Evolutionary conservation across 176 grass and related monocot species (phyloP).

Genomic region (Echinochloa phyllopogon): DNA sequence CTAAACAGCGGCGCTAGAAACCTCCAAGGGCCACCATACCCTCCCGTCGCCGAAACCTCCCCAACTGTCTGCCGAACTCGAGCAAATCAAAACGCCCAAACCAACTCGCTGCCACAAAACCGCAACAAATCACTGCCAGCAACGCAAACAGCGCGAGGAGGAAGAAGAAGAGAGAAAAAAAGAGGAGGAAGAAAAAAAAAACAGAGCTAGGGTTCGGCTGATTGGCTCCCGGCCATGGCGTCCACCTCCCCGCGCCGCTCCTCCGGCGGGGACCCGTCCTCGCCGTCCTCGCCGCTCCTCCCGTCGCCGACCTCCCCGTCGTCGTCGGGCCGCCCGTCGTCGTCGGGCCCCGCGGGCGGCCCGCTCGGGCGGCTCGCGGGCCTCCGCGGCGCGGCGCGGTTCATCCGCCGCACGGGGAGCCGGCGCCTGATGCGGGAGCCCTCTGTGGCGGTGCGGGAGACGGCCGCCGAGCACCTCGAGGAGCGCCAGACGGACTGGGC

Average conservation of each 20-base stretch:
- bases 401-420: slow-evolving; percentile 73
- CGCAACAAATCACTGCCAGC: background rate
- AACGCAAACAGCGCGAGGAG: no score
- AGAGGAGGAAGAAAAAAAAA: background rate
- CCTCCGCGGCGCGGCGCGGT: slow-evolving; percentile 71
- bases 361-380: slow-evolving; percentile 50
- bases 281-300: slow-evolving; percentile 46
- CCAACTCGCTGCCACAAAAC: background rate
- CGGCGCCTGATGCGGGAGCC: slow-evolving; percentile 79
- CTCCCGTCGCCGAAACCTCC: background rate
- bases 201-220: slow-evolving; percentile 34
- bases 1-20: background rate
- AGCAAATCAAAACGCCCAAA: slow-evolving; percentile 11
- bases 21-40: background rate
- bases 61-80: background rate
- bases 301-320: slow-evolving; percentile 26
- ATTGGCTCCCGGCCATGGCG: slow-evolving; percentile 51
- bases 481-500: slow-evolving; percentile 82
- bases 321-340: background rate
- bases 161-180: no score
- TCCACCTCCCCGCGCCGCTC: slow-evolving; percentile 47
- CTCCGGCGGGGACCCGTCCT: slow-evolving; percentile 24
- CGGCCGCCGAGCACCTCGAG: slow-evolving; percentile 74
- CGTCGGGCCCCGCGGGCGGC: slow-evolving; percentile 12
- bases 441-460: slow-evolving; percentile 72